Base-by-base conservation (phyloP, 345 rosid genomes). In the Draba incana region DNA sequence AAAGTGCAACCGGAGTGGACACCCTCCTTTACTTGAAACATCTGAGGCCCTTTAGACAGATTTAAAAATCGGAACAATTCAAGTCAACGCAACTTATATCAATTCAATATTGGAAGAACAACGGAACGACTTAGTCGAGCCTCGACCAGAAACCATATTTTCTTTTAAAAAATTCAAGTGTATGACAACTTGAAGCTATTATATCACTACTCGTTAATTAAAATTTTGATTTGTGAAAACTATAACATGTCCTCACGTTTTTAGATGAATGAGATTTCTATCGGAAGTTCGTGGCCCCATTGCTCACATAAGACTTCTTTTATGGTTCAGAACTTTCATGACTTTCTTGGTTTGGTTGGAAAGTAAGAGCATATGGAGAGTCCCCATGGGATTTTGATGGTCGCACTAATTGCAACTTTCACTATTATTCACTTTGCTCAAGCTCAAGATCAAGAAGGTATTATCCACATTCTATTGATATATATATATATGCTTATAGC, bases 381-480 rank as follows among this genome's bases (percentile, higher is more conserved):
- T 10, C 24, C 13, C 15, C n/a, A n/a, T 41, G n/a, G 2, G 41
- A 1, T 57, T 57, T 47, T 64, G 65, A 57, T 71, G 24, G 57
- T 64, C 1, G 46, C 62, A 24, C 11, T 74, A 10, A 16, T 64
- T 6, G 38, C 25, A 33, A 4, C 28, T 14, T 71, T 69, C 8
- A 31, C 54, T 43, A 38, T 55, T 0, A 8, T 51, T 47, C 14
- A 16, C 64, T 1, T 55, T 15, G 60, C 23, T 69, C 75, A 57
- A 9, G 78, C 79, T 37, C 74, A 79, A 62, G 76, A 65, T 62
- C 66, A 61, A 45, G 63, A 78, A 79, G 81, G 86, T 77, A 60
- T 7, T 33, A 39, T 63, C 50, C 10, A 54, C 46, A 31, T 28
- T 45, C 14, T 43, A 30, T 60, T 61, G 41, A 61, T 15, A 43